These are phyloP conservation scores for Aspergillus hancockii DNA, from an alignment of 495 filamentous ascomycete genomes.

Conservation along the genomic window DNA sequence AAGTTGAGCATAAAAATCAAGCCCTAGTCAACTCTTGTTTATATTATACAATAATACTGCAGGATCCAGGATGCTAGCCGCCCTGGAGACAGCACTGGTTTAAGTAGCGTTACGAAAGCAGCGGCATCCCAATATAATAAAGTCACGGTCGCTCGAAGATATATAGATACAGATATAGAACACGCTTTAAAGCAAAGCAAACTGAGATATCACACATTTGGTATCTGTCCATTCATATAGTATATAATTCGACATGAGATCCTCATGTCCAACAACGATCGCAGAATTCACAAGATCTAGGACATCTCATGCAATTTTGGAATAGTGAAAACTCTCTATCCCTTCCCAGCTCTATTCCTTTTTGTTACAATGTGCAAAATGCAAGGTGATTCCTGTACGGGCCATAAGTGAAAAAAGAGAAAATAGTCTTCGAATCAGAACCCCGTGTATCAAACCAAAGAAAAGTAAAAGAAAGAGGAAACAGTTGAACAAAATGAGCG, in stretches of 20 bases:
- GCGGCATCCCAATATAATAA: too few species aligned
- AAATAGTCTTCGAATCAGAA: slow-evolving; percentile 14
- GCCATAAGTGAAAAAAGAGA: slow-evolving; percentile 15
- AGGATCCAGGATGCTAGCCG: too few species aligned
- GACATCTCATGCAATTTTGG: slow-evolving; percentile 1
- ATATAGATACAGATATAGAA: background rate
- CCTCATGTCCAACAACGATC: background rate
- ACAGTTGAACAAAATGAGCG: slow-evolving; percentile 1
- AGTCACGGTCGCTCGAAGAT: too few species aligned
- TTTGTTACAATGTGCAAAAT: slow-evolving; percentile 39
- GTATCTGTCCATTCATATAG: slow-evolving; percentile 10
- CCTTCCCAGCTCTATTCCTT: slow-evolving; percentile 36
- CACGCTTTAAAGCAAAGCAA: background rate
- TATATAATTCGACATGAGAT: background rate
- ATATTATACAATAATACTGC: too few species aligned
- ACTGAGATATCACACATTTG: slow-evolving; percentile 8
- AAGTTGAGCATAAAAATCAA: too few species aligned
- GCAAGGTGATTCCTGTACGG: slow-evolving; percentile 16
- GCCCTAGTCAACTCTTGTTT: too few species aligned
- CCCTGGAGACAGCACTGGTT: too few species aligned
- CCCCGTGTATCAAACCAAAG: slow-evolving; percentile 7
- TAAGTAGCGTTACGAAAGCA: too few species aligned
- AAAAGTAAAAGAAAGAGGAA: slow-evolving; percentile 2
- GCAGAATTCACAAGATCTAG: slow-evolving; percentile 4
- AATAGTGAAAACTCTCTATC: slow-evolving; percentile 10